Percentiles rank a stretch among this genome's conserved stretches.
These are phyloP conservation scores for Tanacetum coccineum DNA, from an alignment of 129 eudicot species.

Conservation along the genomic window DNA sequence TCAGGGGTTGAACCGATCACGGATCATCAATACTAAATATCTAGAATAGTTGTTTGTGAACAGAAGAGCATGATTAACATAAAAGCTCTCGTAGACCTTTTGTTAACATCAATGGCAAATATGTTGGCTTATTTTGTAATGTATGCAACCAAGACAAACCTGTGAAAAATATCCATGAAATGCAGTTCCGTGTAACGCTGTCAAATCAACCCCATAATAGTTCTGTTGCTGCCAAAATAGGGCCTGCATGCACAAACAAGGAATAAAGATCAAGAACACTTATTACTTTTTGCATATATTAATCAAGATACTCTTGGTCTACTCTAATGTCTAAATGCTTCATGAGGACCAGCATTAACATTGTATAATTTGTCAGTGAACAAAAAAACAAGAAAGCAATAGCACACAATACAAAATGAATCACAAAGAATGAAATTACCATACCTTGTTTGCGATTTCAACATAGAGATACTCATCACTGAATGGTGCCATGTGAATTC, in stretches of 20 bases:
- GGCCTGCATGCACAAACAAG: constrained; percentile 50
- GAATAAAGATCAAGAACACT: background rate
- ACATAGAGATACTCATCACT: constrained; percentile 75
- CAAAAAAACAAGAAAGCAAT: constrained; percentile 4
- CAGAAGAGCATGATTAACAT: background rate
- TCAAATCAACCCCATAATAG: constrained; percentile 88
- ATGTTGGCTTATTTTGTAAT: background rate
- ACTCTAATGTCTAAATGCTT: background rate
- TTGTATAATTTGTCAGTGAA: no score
- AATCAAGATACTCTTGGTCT: constrained; percentile 9
- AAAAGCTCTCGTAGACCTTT: background rate
- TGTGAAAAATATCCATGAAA: constrained; percentile 93
- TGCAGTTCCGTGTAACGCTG: constrained; percentile 86
- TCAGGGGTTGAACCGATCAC: no score
- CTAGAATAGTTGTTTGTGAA: no score
- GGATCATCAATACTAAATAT: no score
- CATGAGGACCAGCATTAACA: no score
- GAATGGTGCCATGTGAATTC: constrained; percentile 99
- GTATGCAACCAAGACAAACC: constrained; percentile 40
- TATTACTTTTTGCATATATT: background rate
- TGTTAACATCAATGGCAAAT: background rate
- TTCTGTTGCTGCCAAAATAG: constrained; percentile 98
- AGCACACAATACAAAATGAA: constrained; percentile 3
- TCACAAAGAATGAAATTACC: background rate
- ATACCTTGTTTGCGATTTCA: constrained; percentile 92